Percentiles rank a stretch among this genome's conserved stretches.
Evolutionary conservation across 352 stramenopile genomes (phyloP).

Genomic region (Phytophthora sojae): DNA sequence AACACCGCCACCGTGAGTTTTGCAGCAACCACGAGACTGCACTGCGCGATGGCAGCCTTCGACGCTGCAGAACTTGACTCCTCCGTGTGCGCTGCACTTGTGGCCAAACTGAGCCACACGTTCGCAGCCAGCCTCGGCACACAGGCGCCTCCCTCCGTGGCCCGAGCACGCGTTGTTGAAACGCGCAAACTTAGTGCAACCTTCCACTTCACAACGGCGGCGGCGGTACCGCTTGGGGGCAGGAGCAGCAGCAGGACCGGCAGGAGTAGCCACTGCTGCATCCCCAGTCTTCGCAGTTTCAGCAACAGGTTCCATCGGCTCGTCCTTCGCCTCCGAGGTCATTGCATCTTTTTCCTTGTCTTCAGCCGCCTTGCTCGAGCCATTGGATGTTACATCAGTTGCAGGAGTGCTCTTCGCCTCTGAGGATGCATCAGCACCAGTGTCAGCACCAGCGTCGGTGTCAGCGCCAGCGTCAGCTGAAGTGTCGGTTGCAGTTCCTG

Average conservation of each 20-base stretch:
- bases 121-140: constrained; percentile 68
- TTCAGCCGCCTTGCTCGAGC: constrained; percentile 4
- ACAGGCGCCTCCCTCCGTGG: constrained; percentile 76
- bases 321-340: constrained; percentile 12
- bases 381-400: constrained; percentile 7
- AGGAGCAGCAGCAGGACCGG: neutral
- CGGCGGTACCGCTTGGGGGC: constrained; percentile 68
- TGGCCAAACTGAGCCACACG: constrained; percentile 82
- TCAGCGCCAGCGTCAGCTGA: neutral
- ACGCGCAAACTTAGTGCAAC: constrained; percentile 80
- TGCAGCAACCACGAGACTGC: constrained; percentile 87
- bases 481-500: constrained; percentile 8
- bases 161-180: constrained; percentile 83
- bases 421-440: constrained; percentile 1
- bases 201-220: constrained; percentile 68
- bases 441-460: neutral
- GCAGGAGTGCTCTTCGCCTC: constrained; percentile 1
- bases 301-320: neutral
- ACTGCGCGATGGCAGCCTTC: constrained; percentile 77
- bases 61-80: constrained; percentile 78
- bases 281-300: constrained; percentile 10
- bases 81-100: constrained; percentile 83
- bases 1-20: constrained; percentile 86
- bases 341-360: constrained; percentile 2
- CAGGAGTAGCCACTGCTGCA: neutral